Conservation (phyloP, 495 filamentous ascomycete genomes). For the Neurospora sublineolata region DNA sequence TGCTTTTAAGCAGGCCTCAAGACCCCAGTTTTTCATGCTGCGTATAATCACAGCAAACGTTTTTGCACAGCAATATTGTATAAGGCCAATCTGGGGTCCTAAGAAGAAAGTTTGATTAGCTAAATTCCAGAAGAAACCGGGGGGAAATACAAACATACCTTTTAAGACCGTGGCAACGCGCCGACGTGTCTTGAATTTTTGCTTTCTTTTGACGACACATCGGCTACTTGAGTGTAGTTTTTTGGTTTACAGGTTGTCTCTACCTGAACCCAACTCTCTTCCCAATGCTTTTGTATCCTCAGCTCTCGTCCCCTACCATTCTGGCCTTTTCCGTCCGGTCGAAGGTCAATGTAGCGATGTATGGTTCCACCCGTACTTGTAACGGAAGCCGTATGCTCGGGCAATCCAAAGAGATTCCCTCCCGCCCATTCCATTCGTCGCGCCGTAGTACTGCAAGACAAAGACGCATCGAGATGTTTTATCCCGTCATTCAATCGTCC, state of each 20-base stretch:
- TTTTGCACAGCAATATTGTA: not conserved
- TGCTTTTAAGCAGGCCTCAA: not conserved
- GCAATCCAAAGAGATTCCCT: conserved; percentile 4
- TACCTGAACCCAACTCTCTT: not conserved
- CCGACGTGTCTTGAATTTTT: conserved; percentile 11
- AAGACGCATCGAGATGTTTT: not conserved
- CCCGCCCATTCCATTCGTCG: not conserved
- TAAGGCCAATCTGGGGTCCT: not conserved
- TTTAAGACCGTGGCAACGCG: conserved; percentile 3
- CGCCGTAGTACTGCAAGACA: not conserved
- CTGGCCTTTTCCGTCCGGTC: not conserved
- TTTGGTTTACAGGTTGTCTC: not conserved
- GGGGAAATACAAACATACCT: not conserved
- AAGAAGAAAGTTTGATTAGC: not conserved
- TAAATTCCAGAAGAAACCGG: not conserved
- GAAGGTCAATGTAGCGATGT: not conserved
- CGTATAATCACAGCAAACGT: not conserved
- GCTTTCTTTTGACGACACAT: conserved; percentile 6
- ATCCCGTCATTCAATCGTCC: not conserved
- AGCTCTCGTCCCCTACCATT: not conserved
- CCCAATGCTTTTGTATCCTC: not conserved
- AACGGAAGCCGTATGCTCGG: conserved; percentile 14
- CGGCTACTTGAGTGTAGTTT: conserved; percentile 4
- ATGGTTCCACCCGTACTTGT: not conserved
- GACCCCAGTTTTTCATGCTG: not conserved